Evolutionary conservation across 192 early-diverging fungal genomes (phyloP), one percentile per base, ranked within the genome.

Genomic region (Backusella sp.): DNA sequence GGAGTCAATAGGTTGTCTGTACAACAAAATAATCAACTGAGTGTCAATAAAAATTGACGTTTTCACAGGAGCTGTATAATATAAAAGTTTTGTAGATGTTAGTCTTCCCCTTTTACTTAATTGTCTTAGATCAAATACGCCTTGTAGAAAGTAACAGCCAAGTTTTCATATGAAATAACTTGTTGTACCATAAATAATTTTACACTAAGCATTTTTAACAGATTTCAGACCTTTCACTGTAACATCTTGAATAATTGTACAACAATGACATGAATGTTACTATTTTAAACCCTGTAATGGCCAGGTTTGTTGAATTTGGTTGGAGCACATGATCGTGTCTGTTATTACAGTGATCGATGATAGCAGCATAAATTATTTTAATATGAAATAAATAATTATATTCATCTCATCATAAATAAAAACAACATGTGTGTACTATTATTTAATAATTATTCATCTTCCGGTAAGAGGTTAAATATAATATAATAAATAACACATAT

Each of bases 241-340:
- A 26, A 28, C 56, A n/a, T 49, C 17, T 56, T 12, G 56, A 62
- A 28, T 62, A 62, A 26, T 62, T n/a, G 56, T 62, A 12, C 26
- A 62, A 62, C 56, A 62, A 28, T 28, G 23, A 9, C 11, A 62
- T 14, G 23, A 6, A 59, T 59, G 53, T 59, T 59, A 12, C 23
- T 59, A 59, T 59, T 62, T 62, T 62, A 62, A 62, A 28, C 56
- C 56, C 23, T 62, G 11, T 28, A 62, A 62, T 62, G 21, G 56
- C 56, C 30, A 62, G 56, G 26, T 62, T 62, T 26, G 26, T 62
- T 62, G 21, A 5, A 62, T 14, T 14, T 26, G 21, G 56, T 28
- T 28, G 56, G 56, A 62, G 26, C 56, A 62, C 56, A 62, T 62
- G 21, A 62, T 62, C n/a, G 3, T 28, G 9, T 62, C 9, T 62